A percentile compares a stretch with the other conserved stretches of the same genome.
These are phyloP conservation scores for Blastocystis sp. DNA, from an alignment of 352 stramenopile genomes.

Conservation along the genomic window DNA sequence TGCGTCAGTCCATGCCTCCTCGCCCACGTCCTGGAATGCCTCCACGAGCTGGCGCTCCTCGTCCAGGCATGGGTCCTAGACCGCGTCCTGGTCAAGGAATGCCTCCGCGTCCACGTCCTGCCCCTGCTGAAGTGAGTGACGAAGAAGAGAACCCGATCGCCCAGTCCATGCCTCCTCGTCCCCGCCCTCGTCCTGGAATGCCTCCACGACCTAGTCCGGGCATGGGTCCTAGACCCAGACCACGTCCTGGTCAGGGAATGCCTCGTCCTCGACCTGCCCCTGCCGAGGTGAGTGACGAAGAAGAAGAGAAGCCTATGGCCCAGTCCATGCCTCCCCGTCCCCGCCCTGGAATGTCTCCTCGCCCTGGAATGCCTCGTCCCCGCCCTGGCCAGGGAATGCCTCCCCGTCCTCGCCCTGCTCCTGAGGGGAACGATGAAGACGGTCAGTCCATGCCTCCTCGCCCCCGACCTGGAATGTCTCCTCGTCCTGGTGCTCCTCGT, in stretches of 20 bases:
- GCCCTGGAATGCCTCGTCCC: not conserved
- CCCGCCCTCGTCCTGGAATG: not conserved
- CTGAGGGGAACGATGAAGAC: slow-evolving; percentile 21
- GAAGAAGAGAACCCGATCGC: not conserved
- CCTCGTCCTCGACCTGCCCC: not conserved
- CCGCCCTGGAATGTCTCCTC: not conserved
- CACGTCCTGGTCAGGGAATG: not conserved
- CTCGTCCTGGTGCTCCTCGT: not conserved
- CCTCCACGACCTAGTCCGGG: not conserved
- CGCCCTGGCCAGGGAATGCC: not conserved
- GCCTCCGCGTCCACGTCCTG: not conserved
- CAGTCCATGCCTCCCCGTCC: not conserved
- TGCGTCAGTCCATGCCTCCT: not conserved
- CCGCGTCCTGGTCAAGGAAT: slow-evolving; percentile 6
- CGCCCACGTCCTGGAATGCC: slow-evolving; percentile 18
- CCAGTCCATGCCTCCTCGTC: not conserved
- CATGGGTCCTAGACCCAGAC: slow-evolving; percentile 1
- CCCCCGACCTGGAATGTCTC: not conserved
- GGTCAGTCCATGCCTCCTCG: not conserved
- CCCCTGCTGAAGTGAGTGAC: not conserved
- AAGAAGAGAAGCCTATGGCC: not conserved
- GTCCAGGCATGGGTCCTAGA: slow-evolving; percentile 35
- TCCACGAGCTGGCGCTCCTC: not conserved
- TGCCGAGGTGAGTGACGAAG: not conserved
- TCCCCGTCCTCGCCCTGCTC: not conserved